Conservation (phyloP, 208 protist species). For the Tritrichomonas musculus region DNA sequence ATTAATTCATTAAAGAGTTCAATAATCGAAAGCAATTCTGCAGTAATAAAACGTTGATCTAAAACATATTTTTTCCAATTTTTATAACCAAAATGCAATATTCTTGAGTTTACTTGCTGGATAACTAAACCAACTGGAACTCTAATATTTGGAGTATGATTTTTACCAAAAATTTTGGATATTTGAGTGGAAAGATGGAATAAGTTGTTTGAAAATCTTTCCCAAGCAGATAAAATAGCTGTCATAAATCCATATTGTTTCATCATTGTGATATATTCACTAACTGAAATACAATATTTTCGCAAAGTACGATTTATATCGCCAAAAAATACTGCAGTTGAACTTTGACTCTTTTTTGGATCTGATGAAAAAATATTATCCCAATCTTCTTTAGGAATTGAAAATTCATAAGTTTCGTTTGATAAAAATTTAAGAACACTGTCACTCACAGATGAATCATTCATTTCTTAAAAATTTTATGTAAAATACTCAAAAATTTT, state of each 20-base stretch:
- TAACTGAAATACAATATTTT: background rate
- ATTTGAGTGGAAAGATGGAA: background rate
- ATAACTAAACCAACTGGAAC: background rate
- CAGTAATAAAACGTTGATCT: background rate
- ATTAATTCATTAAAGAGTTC: background rate
- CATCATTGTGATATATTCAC: background rate
- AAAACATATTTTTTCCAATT: conserved; percentile 7
- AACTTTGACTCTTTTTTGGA: background rate
- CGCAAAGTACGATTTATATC: background rate
- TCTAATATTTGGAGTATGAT: background rate
- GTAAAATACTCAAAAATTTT: too few relatives aligned
- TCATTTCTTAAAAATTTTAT: too few relatives aligned
- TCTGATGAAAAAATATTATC: background rate
- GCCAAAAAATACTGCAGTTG: background rate
- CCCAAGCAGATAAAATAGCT: background rate
- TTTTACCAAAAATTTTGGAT: background rate
- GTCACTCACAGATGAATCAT: too few relatives aligned
- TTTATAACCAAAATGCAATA: background rate
- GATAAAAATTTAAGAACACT: too few relatives aligned
- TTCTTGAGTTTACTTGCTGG: background rate
- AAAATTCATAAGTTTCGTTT: background rate
- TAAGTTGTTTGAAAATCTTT: background rate
- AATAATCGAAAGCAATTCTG: background rate
- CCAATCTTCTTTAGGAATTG: background rate
- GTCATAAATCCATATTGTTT: background rate